Evolutionary conservation across 768 basidiomycete species (phyloP).

Genomic region (Xerocomellus dryophilus): DNA sequence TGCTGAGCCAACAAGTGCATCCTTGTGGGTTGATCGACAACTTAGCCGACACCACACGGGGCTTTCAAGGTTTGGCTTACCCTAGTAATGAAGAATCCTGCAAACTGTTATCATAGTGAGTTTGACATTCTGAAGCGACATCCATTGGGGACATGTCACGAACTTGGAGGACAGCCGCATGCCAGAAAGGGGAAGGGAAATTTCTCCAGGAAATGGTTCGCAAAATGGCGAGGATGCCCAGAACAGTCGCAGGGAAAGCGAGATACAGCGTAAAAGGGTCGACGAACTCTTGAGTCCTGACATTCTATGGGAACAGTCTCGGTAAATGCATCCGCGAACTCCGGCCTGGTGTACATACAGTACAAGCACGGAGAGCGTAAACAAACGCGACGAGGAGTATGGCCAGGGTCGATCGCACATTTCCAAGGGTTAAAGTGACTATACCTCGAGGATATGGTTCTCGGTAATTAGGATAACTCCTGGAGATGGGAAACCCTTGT

Average conservation of each 20-base stretch:
- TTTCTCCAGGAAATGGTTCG: slow-evolving; percentile 18
- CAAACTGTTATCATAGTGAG: slow-evolving; percentile 23
- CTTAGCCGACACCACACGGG: not conserved
- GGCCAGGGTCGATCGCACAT: slow-evolving; percentile 12
- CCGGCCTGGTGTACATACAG: slow-evolving; percentile 16
- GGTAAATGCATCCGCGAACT: not conserved
- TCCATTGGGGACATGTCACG: slow-evolving; percentile 1
- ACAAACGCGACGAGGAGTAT: slow-evolving; percentile 15
- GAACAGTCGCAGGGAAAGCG: slow-evolving; percentile 20
- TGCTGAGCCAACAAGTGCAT: slow-evolving; percentile 17
- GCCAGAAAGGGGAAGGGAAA: slow-evolving; percentile 27
- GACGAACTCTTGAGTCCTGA: slow-evolving; percentile 15
- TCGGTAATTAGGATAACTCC: not conserved
- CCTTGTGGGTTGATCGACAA: slow-evolving; percentile 6
- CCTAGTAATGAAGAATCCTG: slow-evolving; percentile 33
- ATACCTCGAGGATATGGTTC: slow-evolving; percentile 3
- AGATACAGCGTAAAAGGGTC: slow-evolving; percentile 25
- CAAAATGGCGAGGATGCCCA: slow-evolving; percentile 20
- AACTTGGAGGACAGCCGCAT: slow-evolving; percentile 36
- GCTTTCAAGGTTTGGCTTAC: slow-evolving; percentile 12
- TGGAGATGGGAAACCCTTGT: slow-evolving; percentile 2
- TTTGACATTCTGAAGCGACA: not conserved
- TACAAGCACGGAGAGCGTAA: slow-evolving; percentile 14
- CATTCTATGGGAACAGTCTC: slow-evolving; percentile 17
- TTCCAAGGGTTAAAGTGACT: slow-evolving; percentile 3